phyloP scores from a whole-genome alignment of 768 basidiomycete species.

The Roridomyces roridus region DNA sequence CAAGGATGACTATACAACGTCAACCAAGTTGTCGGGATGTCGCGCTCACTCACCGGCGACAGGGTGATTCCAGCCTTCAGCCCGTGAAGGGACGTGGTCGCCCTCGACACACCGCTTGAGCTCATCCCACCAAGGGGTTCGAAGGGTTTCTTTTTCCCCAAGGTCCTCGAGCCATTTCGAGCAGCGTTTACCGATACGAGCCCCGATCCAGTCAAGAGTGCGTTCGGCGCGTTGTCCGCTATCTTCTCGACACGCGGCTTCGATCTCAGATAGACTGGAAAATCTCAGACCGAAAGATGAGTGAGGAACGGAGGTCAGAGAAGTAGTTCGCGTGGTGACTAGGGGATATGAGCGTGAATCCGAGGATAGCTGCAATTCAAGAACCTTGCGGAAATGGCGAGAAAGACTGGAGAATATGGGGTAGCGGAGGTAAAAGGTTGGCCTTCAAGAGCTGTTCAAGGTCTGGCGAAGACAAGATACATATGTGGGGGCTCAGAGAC shows the following conservation, averaged over 20 bases:
- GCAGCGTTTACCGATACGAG: slow-evolving; percentile 67
- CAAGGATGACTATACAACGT: slow-evolving; percentile 67
- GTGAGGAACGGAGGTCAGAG: slow-evolving; percentile 74
- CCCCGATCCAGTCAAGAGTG: slow-evolving; percentile 87
- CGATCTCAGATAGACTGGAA: slow-evolving; percentile 75
- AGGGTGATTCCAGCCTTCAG: slow-evolving; percentile 89
- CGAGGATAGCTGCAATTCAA: slow-evolving; percentile 13
- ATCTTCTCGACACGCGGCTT: slow-evolving; percentile 76
- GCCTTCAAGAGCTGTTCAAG: slow-evolving; percentile 62
- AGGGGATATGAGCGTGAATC: slow-evolving; percentile 8
- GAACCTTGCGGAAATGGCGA: slow-evolving; percentile 83
- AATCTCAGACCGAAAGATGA: slow-evolving; percentile 78
- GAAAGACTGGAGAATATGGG: slow-evolving; percentile 82
- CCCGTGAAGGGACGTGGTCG: slow-evolving; percentile 71
- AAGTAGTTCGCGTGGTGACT: slow-evolving; percentile 84
- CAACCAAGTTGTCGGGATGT: slow-evolving; percentile 4
- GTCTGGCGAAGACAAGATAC: slow-evolving; percentile 75
- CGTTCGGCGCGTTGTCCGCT: slow-evolving; percentile 80
- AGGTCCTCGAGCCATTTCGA: slow-evolving; percentile 73
- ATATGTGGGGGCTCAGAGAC: slow-evolving; percentile 85
- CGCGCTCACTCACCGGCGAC: slow-evolving; percentile 63
- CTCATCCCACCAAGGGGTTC: slow-evolving; percentile 91
- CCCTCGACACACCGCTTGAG: slow-evolving; percentile 78
- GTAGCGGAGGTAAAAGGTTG: slow-evolving; percentile 70
- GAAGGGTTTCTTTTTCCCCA: slow-evolving; percentile 43